Evolutionary conservation across 2,329 filamentous ascomycete species (phyloP).

Genomic region (Chrysoporthe austroafricana): DNA sequence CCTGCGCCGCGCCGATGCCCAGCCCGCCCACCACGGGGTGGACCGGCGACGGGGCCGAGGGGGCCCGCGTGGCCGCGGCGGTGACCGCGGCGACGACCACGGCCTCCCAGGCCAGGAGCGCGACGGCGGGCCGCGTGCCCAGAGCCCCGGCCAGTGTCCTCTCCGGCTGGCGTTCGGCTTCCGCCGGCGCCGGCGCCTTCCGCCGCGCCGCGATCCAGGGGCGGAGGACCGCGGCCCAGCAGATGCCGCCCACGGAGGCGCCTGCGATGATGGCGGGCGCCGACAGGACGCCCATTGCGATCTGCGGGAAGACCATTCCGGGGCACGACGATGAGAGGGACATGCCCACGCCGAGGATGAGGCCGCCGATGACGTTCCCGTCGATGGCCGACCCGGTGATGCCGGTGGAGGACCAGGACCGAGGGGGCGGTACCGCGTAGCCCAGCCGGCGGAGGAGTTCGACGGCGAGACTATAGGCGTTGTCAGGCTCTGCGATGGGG

Average conservation of each 20-base stretch:
- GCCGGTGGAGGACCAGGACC: conserved; percentile 55
- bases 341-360: conserved; percentile 68
- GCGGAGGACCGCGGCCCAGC: conserved; percentile 52
- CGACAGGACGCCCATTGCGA: conserved; percentile 55
- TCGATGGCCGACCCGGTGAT: conserved; percentile 58
- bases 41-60: conserved; percentile 40
- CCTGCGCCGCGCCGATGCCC: conserved; percentile 61
- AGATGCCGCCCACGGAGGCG: conserved; percentile 57
- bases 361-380: conserved; percentile 67
- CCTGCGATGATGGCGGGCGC: conserved; percentile 59
- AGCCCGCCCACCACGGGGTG: conserved; percentile 59
- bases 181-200: not conserved
- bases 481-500: not conserved
- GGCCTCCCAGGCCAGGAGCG: conserved; percentile 49
- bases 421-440: conserved; percentile 50
- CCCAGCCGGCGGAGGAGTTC: conserved; percentile 48
- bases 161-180: conserved; percentile 5
- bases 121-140: conserved; percentile 42
- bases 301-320: conserved; percentile 65
- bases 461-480: conserved; percentile 46
- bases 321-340: conserved; percentile 67
- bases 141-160: conserved; percentile 43
- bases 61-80: conserved; percentile 42
- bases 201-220: conserved; percentile 36
- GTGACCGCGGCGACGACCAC: conserved; percentile 47